Base-by-base conservation (phyloP, 305 asterid genomes). In the Solanum hybrid region DNA sequence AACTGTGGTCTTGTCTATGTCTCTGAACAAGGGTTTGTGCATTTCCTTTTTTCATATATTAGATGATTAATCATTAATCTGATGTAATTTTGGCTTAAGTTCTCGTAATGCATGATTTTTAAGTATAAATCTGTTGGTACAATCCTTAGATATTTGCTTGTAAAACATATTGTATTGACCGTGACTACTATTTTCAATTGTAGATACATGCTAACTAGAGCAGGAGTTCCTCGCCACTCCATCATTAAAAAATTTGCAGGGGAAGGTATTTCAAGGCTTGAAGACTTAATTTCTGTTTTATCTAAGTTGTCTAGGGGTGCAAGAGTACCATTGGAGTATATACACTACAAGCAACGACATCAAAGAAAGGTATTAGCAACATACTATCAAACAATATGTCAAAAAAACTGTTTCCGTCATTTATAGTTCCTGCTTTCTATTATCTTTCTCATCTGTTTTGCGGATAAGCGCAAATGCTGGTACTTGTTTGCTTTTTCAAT, bases 191-290 rank as follows among this genome's bases (percentile, higher is more conserved):
- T 88, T 91, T 87, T 66, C 71, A 85, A 87, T 75, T 91, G 92
- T 91, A 97, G 99, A 89, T 97, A 97, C 92, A 96, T 98, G 98
- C 94, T 98, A 84, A 91, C 94, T 91, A 94, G 99, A 93, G 99
- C 99, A 92, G 99, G 98, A 89, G 98, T 98, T 90, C 96, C 99
- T 22, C 98, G 99, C 88, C 98, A 96, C 92, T 96, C 99, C 90
- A 94, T 98, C 90, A 96, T 98, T 85, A 98, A 95, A 94, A 98
- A 98, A 95, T 95, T 98, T 94, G 98, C 98, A 77, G 98, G 99
- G 92, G 96, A 92, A 92, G 99, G 94, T 90, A 97, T 98, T 91
- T 94, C 96, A 90, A 94, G 90, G 88, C 96, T 98, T 84, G 98
- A 95, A 89, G 99, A 97, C 92, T 94, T 98, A 80, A 93, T 98